Evolutionary conservation across 768 basidiomycete genomes (phyloP).

Genomic region (Collybiopsis luxurians): DNA sequence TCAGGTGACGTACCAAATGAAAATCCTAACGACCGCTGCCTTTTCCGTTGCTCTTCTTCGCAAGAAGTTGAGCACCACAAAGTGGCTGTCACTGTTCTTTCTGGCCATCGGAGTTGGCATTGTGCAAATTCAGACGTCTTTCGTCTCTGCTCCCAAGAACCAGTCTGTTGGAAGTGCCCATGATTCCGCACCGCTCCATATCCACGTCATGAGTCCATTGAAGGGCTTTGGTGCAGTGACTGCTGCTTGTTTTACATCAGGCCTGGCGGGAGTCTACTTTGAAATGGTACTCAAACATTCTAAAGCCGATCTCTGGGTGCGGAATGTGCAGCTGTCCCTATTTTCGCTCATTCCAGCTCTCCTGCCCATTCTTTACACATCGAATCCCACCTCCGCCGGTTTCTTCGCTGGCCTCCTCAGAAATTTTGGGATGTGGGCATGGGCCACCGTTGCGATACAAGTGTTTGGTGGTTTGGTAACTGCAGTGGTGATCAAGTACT

Average conservation of each 20-base stretch:
- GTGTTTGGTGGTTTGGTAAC: slow-evolving; percentile 93
- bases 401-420: slow-evolving; percentile 64
- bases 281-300: slow-evolving; percentile 90
- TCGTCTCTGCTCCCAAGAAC: slow-evolving; percentile 25
- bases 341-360: slow-evolving; percentile 91
- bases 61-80: slow-evolving; percentile 62
- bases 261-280: slow-evolving; percentile 90
- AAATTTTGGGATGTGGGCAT: slow-evolving; percentile 93
- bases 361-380: slow-evolving; percentile 66
- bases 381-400: slow-evolving; percentile 40
- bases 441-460: slow-evolving; percentile 88
- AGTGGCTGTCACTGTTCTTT: slow-evolving; percentile 88
- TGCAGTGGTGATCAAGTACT: slow-evolving; percentile 95
- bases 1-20: slow-evolving; percentile 98
- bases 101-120: slow-evolving; percentile 92
- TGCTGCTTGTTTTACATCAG: slow-evolving; percentile 86
- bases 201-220: slow-evolving; percentile 78
- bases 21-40: slow-evolving; percentile 94
- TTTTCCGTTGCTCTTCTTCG: slow-evolving; percentile 86
- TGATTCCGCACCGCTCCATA: slow-evolving; percentile 53
- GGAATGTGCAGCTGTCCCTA: slow-evolving; percentile 85
- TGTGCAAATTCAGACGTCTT: slow-evolving; percentile 84
- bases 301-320: slow-evolving; percentile 83
- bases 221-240: slow-evolving; percentile 83
- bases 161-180: slow-evolving; percentile 65